These are phyloP conservation scores for Rhododendron ovatum DNA, from an alignment of 148 eudicot species.

Conservation along the genomic window DNA sequence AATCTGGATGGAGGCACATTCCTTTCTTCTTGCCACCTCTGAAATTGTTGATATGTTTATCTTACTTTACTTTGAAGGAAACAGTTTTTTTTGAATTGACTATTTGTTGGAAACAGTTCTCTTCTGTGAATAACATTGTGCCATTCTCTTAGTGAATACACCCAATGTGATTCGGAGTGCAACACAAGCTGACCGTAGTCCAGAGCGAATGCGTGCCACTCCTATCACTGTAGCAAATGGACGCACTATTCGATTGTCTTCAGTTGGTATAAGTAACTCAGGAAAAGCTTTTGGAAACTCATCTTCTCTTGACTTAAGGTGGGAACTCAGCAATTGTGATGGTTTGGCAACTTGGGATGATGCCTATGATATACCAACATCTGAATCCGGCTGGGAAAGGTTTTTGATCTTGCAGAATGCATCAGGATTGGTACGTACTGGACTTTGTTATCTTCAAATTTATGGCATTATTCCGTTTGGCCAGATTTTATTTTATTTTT, in stretches of 20 bases:
- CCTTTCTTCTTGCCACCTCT: constrained; percentile 1
- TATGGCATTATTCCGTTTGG: background rate
- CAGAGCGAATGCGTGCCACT: constrained; percentile 42
- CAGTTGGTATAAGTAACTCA: constrained; percentile 62
- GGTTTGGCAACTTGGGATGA: constrained; percentile 65
- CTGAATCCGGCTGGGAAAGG: constrained; percentile 70
- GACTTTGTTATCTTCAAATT: background rate
- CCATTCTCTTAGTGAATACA: constrained; percentile 45
- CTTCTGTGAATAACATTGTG: constrained; percentile 13
- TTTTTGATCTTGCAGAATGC: constrained; percentile 63
- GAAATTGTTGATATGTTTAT: background rate
- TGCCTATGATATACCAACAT: constrained; percentile 21
- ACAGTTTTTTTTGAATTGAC: background rate
- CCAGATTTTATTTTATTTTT: background rate
- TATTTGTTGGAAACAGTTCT: background rate
- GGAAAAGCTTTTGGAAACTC: constrained; percentile 86
- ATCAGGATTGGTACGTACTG: constrained; percentile 61
- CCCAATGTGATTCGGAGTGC: constrained; percentile 47
- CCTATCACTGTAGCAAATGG: constrained; percentile 83
- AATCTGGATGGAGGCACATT: background rate
- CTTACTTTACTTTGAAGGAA: background rate
- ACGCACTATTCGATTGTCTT: constrained; percentile 69
- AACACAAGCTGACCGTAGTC: constrained; percentile 57
- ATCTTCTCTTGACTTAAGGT: constrained; percentile 62
- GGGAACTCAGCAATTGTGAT: constrained; percentile 63